Base-by-base conservation (phyloP, 257 asterid genomes). In the Catharanthus roseus region DNA sequence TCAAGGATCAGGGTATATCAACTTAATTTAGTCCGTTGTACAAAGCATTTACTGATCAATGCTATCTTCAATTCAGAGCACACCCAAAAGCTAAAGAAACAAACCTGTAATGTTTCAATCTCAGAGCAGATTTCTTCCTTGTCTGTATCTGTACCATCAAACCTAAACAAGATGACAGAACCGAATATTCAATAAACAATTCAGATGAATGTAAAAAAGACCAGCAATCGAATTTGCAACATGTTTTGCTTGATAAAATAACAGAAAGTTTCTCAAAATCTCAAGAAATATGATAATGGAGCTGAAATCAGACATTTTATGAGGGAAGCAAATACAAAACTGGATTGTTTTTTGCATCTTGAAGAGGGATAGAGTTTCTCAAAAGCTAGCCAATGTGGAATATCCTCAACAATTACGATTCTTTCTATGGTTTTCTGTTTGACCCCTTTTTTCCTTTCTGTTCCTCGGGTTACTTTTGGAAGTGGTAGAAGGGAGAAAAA, bases 91-190 rank as follows among this genome's bases (percentile, higher is more conserved):
- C 15, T 36, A 42, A 62, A 77, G 54, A 64, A 34, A 79, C 82
- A 50, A 77, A 95, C 99, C 97, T 89, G 84, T 78, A 95, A 84
- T 71, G 85, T 77, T 4, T 80, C 84, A 81, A 95, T 72, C 84
- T 88, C 91, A 56, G 85, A 80, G 65, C 67, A 74, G 34, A 74
- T 65, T 69, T 81, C 82, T 55, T 82, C 89, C 79, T 80, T 76
- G 54, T 83, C 79, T 53, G 11, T 67, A 63, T 79, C 58, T 56
- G 13, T 58, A 26, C 79, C 89, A 71, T 81, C 90, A 83, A 84
- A 83, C 89, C 99, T 93, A 86, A 71, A 75, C 75, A 75, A 58
- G 53, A 42, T 12, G 28, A 74, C 29, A 54, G 60, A 63, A 53
- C n/a, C 36, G 38, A 53, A 21, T 23, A 16, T 10, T 54, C 16